Base-by-base conservation (phyloP, 129 eudicot species). In the Erigeron canadensis region DNA sequence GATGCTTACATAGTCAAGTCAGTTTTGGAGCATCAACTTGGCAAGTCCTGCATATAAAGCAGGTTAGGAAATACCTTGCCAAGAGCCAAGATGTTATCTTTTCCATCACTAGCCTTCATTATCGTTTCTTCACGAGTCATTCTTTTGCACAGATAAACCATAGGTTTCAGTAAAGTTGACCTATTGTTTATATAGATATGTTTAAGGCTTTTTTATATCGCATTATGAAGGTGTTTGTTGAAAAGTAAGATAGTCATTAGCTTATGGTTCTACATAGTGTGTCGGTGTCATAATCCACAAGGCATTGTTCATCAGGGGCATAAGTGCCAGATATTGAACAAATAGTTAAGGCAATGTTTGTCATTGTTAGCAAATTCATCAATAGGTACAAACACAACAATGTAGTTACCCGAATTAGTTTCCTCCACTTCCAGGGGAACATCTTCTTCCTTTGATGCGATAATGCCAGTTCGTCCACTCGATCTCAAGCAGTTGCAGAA, bases 1-100 rank as follows among this genome's bases (percentile, higher is more conserved):
- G 47, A 64, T 37, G 34, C 45, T 80, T 90, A 94, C 99, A 94
- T 63, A 90, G 82, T 50, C 99, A 86, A 62, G 85, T 71, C 63
- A 94, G 89, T 83, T 90, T 94, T 76, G 81, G 76, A 94, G 94
- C 99, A 53, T 94, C 99, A 46, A 90, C 85, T 84, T 94, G 72
- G 79, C 54, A 89, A 75, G 71, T 94, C 99, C 44, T 94, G 99
- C 95, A 94, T 88, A 63, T 90, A 96, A 56, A 94, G 97, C 79
- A 87, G 97, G 79, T 90, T 91, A 71, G 99, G 97, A 65, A 90
- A 94, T 22, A 96, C 99, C 69, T 94, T 94, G 47, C 99, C 99
- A 63, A 94, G 89, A 51, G 96, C 87, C 47, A 94, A 77, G 71
- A 94, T 86, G 50, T 84, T 81, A 54, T 97, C 99, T 67, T 86